phyloP scores from a whole-genome alignment of 345 rosid genomes.

The Odontarrhena argentea region DNA sequence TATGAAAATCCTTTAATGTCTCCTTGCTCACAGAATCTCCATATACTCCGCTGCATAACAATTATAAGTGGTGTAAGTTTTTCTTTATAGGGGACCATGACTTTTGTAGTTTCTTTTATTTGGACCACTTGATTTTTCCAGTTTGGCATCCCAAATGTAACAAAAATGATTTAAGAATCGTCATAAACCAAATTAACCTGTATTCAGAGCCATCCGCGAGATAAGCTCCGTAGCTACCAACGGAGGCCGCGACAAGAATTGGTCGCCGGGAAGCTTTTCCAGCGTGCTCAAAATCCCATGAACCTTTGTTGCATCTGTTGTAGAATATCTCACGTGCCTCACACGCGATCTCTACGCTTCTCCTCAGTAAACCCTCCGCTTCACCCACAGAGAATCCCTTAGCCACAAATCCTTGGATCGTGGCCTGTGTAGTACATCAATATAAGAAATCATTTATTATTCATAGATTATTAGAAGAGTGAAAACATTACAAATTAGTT shows the following conservation, averaged over 20 bases:
- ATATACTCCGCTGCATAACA: conserved; percentile 62
- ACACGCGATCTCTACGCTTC: conserved; percentile 78
- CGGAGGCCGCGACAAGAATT: conserved; percentile 80
- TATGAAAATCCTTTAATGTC: conserved; percentile 80
- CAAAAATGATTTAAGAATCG: background rate
- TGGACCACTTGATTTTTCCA: background rate
- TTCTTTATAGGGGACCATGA: background rate
- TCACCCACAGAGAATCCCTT: conserved; percentile 69
- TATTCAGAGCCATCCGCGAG: conserved; percentile 95
- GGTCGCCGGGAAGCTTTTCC: conserved; percentile 49
- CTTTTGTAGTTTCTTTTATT: background rate
- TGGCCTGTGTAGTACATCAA: conserved; percentile 51
- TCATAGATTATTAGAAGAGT: background rate
- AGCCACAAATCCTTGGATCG: conserved; percentile 86
- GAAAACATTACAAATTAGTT: no score
- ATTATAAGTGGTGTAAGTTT: background rate
- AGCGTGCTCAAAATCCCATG: conserved; percentile 51
- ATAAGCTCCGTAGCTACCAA: conserved; percentile 95
- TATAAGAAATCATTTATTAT: no score
- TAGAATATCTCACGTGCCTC: conserved; percentile 77
- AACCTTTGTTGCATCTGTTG: conserved; percentile 58
- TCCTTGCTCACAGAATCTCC: conserved; percentile 60
- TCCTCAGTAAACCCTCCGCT: conserved; percentile 62
- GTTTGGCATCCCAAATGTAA: background rate
- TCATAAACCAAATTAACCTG: conserved; percentile 44